Base-by-base conservation (phyloP, 495 filamentous ascomycete genomes). In the Glarea lozoyensis region DNA sequence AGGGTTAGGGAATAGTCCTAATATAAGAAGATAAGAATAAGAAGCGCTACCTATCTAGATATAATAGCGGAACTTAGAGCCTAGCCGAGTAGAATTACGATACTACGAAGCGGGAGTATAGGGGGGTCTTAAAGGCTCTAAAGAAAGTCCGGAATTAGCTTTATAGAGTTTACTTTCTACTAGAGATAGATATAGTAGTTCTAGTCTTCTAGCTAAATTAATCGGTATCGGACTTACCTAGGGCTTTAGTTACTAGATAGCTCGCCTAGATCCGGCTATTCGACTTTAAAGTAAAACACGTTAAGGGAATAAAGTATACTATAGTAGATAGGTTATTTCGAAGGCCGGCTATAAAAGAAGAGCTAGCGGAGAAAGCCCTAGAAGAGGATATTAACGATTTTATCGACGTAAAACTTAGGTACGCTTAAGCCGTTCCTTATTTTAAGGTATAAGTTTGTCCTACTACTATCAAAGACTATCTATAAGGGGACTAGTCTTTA, bases 271-370 rank as follows among this genome's bases (percentile, higher is more conserved):
- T 42, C 10, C 39, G 39, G 4, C 39, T 29, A 7, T 42, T 42
- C 18, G 39, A 42, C 39, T 42, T 42, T 31, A 24, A 42, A 42
- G 39, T 39, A 39, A 10, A 15, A 16, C 32, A 35, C 18, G 23
- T 41, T 4, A 12, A 20, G 13, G 38, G 38, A 4, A 18, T 15
- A 22, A 35, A 42, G 39, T 11, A 31, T 18, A 42, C 25, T 15
- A 17, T n/a, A 7, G 25, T n/a, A 11, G 37, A 23, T 19, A 40
- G 37, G 10, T 23, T 11, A 7, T 10, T 15, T 40, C 16, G 10
- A 11, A 18, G 19, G 21, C 11, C 37, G 37, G 15, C 37, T 9
- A 40, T 9, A 19, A 15, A 22, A 7, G 37, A 36, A 9, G 33
- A 36, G 9, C 10, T 36, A 18, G 15, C 9, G 9, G 15, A 16